Base-by-base conservation (phyloP, 306 rosid species). In the Trifolium subterraneum region DNA sequence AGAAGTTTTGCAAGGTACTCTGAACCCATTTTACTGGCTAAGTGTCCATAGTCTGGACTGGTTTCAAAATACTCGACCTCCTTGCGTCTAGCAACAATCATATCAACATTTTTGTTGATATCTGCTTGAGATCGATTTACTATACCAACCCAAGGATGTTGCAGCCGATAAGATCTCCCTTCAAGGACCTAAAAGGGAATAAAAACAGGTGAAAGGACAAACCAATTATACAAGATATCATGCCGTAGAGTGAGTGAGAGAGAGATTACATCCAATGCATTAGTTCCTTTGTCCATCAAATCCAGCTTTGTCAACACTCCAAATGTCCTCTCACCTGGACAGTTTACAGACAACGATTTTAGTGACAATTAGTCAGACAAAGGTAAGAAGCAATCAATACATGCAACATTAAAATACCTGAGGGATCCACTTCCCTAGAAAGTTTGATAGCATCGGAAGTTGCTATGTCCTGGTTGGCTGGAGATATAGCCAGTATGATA, bases 81-180 rank as follows among this genome's bases (percentile, higher is more conserved):
- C 82, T 88, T 94, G 72, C 90, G 92, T 82, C 99, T 84, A 18
- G 99, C 95, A 55, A 81, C 48, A 71, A 87, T 90, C 97, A 94
- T 94, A 80, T 94, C 99, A 64, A 86, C 83, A 80, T 87, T 92
- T 86, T 88, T 92, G 85, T 92, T 94, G 79, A 94, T 92, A 81
- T 94, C 99, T 61, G 95, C 95, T 83, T 94, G 97, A 61, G 99
- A 94, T 69, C 99, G 93, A 83, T 94, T 94, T 65, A 94, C 99
- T 75, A 94, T 73, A 64, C 99, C 97, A 85, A 94, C 99, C 99
- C 99, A 94, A 51, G 97, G 99, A 0, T 60, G 88, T 84, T 92
- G 99, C 79, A 94, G 78, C 55, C 97, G 88, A 63, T 94, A 94
- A 62, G 99, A 84, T 85, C 90, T 92, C 77, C 99, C 99, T 87